Evolutionary conservation across 1,284 basidiomycete species (phyloP), one percentile per base, ranked within the genome.

Genomic region (Ustilago sp.): DNA sequence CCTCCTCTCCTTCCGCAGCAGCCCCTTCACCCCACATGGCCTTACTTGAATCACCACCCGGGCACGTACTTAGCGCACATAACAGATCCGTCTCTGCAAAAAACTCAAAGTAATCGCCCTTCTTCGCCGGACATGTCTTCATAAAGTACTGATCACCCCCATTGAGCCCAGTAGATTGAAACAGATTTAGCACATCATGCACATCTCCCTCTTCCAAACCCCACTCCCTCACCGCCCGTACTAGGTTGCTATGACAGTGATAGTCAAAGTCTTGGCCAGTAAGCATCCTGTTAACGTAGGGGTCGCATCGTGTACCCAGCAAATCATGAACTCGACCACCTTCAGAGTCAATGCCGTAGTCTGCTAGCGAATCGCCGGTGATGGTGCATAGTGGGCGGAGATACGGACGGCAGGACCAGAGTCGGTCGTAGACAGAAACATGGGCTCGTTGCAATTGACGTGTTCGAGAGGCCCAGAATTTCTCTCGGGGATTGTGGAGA

Each of bases 251-350:
- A 41, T 73, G 70, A 28, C 70, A 73, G 50, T 68, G 66, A 23
- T 59, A 73, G 54, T 73, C 70, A 45, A 73, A 73, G 41, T 73
- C 70, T 15, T 62, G 15, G n/a, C 70, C 70, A 0, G 63, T 73
- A 1, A 73, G 53, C 61, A 68, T 63, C 23, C 65, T 39, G 47
- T 73, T 73, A 32, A 73, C 63, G 48, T 66, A 73, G 6, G 70
- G 70, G 62, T 73, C 70, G 34, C 70, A 73, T 19, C 70, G 45
- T 13, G 63, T 63, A 8, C 70, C 70, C 32, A 73, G 41, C 28
- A 73, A 50, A 51, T 73, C 70, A 35, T 73, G 63, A 11, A 62
- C 63, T 11, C 70, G 23, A 17, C 70, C 70, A 5, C 70, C 70
- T 45, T 73, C 64, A 6, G 34, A 52, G n/a, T 73, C 70, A 8